Base-by-base conservation (phyloP, 2,329 filamentous ascomycete species). In the Helotiales sp. region DNA sequence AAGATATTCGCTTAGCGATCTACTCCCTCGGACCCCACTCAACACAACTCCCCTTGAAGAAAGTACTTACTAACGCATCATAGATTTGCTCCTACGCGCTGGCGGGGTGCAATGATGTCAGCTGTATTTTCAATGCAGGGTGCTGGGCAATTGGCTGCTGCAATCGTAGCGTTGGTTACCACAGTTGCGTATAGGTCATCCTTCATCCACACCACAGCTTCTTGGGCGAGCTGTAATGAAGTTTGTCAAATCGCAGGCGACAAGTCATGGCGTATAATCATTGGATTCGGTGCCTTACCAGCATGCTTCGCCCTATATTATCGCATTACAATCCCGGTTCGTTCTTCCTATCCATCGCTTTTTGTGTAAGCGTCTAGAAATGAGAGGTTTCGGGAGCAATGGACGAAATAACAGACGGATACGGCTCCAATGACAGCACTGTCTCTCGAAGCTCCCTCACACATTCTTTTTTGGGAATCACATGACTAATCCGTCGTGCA, bases 101-200 rank as follows among this genome's bases (percentile, higher is more conserved):
- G 89, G 85, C 81, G 90, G 66, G 90, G 89, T 60, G 88, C 86
- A 57, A 93, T 95, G 87, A 89, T 95, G 79, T 88, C 86, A 10
- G 82, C 88, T 15, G 89, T 93, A 49, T 95, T 95, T 69, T 89
- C 88, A 34, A 93, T 93, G 89, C 90, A 95, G 68, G 89, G 89
- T 48, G 78, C 92, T 25, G 90, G 90, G n/a, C 89, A 93, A 68
- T 84, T 93, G 52, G 77, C 79, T 19, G 87, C 88, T 12, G 87
- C 88, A 25, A 76, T 92, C 5, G 81, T 93, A 19, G 84, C 88
- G 12, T 76, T 93, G 31, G 82, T 91, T 54, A 87, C 86, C 34
- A 87, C 86, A 0, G 75, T 80, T 15, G 83, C 81, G 2, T 91
- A 90, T 74, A 85, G 84, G 66, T 68, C 71, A 17, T 74, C 78